Percentiles rank a stretch among this genome's conserved stretches.
phyloP scores from a whole-genome alignment of 108 stramenopile genomes.

The Cylindrotheca closterium region DNA sequence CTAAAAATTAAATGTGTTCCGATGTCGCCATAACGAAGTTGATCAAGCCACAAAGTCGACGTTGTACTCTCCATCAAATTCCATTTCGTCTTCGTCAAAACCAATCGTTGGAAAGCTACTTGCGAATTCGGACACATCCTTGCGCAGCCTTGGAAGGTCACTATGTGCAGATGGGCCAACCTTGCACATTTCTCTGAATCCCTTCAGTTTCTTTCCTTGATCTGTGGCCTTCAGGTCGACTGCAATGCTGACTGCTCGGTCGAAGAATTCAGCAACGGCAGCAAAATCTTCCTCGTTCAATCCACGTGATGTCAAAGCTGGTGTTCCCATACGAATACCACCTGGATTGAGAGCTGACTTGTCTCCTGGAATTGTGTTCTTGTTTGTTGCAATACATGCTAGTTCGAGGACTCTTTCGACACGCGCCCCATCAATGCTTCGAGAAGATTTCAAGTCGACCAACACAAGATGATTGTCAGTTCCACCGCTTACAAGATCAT shows the following conservation, averaged over 20 bases:
- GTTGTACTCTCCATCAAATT: conserved; percentile 82
- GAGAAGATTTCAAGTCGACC: conserved; percentile 94
- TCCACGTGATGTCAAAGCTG: conserved; percentile 97
- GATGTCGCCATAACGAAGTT: too few relatives aligned
- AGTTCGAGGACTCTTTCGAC: conserved; percentile 97
- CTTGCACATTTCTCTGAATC: conserved; percentile 87
- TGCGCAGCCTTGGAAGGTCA: conserved; percentile 79
- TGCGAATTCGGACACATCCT: conserved; percentile 93
- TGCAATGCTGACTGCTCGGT: conserved; percentile 93
- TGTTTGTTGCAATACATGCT: conserved; percentile 94
- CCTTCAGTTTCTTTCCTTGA: conserved; percentile 88
- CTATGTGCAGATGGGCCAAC: conserved; percentile 91
- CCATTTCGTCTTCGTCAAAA: conserved; percentile 90
- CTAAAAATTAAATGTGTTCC: too few relatives aligned
- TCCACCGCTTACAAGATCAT: conserved; percentile 96
- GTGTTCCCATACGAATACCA: conserved; percentile 99
- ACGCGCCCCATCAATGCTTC: conserved; percentile 93
- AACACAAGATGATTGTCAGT: conserved; percentile 99
- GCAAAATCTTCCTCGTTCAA: conserved; percentile 97
- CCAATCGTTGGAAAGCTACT: conserved; percentile 95
- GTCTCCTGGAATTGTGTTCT: conserved; percentile 97
- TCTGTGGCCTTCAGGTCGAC: conserved; percentile 77
- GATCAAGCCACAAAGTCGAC: conserved; percentile 79
- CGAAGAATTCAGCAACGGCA: conserved; percentile 95
- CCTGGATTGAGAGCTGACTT: conserved; percentile 94